Evolutionary conservation across 768 basidiomycete genomes (phyloP).

Genomic region (Trametes elegans): DNA sequence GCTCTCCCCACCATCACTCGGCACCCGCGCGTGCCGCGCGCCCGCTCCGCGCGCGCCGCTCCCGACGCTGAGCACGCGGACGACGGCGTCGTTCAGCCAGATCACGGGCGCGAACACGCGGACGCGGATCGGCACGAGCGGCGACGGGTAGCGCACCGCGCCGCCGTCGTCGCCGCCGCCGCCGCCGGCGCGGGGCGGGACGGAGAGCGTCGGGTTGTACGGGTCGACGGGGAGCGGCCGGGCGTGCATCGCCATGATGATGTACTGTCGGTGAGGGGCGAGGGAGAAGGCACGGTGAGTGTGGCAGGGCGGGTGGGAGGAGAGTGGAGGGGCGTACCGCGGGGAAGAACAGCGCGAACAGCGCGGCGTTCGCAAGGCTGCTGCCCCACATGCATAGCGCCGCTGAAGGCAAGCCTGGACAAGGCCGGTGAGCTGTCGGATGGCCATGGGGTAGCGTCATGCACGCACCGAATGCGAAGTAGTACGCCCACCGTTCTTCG

Average conservation of each 20-base stretch:
- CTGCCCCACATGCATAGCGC: conserved; percentile 71
- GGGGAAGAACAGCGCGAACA: conserved; percentile 83
- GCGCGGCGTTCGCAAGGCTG: conserved; percentile 73
- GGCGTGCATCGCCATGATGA: conserved; percentile 82
- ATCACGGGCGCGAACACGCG: conserved; percentile 75
- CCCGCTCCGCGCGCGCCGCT: conserved; percentile 23
- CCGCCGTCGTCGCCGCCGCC: conserved; percentile 28
- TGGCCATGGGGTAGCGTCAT: background rate
- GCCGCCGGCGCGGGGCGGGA: no score
- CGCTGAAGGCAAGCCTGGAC: conserved; percentile 65
- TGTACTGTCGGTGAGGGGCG: conserved; percentile 63
- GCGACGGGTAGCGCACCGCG: conserved; percentile 62
- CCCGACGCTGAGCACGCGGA: conserved; percentile 59
- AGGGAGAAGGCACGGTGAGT: no score
- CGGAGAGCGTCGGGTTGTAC: conserved; percentile 51
- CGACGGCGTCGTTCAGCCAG: conserved; percentile 69
- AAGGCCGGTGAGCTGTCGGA: background rate
- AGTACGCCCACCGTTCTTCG: conserved; percentile 90
- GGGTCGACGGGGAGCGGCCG: conserved; percentile 74
- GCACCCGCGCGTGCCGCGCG: conserved; percentile 11
- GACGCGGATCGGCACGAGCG: conserved; percentile 76
- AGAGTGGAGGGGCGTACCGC: conserved; percentile 45
- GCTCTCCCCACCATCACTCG: conserved; percentile 50
- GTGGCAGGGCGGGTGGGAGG: background rate
- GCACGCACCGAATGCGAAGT: conserved; percentile 73